Evolutionary conservation across 768 basidiomycete genomes (phyloP).

Genomic region (Russula griseocarnosa): DNA sequence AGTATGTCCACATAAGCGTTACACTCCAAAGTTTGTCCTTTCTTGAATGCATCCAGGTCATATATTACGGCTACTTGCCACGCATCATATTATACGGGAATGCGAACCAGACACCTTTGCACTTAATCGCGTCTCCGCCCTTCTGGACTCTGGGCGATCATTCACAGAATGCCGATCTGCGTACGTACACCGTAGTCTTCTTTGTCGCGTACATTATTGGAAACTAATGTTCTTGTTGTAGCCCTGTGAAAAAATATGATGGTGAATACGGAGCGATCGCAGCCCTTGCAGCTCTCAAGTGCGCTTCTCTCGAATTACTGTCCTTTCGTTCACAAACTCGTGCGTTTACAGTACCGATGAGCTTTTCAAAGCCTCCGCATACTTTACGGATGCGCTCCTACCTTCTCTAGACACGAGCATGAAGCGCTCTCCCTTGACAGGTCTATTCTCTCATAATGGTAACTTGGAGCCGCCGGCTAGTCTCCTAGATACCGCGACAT

Average conservation of each 20-base stretch:
- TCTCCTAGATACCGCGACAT: slow-evolving; percentile 18
- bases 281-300: slow-evolving; percentile 70
- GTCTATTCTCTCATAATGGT: slow-evolving; percentile 2
- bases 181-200: slow-evolving; percentile 35
- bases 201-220: neutral
- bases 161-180: slow-evolving; percentile 46
- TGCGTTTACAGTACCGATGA: slow-evolving; percentile 57
- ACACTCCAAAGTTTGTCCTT: neutral
- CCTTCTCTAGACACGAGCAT: slow-evolving; percentile 11
- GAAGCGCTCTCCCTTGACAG: slow-evolving; percentile 5
- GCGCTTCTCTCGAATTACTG: slow-evolving; percentile 29
- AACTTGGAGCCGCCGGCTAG: slow-evolving; percentile 4
- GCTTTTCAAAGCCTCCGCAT: slow-evolving; percentile 70
- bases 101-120: slow-evolving; percentile 67
- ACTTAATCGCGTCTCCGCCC: slow-evolving; percentile 63
- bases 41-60: slow-evolving; percentile 48
- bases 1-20: slow-evolving; percentile 38
- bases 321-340: neutral
- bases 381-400: slow-evolving; percentile 56
- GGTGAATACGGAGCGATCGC: slow-evolving; percentile 56
- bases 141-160: slow-evolving; percentile 63
- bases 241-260: slow-evolving; percentile 62
- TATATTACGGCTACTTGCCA: slow-evolving; percentile 69
- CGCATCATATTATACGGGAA: slow-evolving; percentile 72
- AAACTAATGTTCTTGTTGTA: slow-evolving; percentile 30